Base-by-base conservation (phyloP, 148 eudicot species). In the Vaccinium myrtillus region DNA sequence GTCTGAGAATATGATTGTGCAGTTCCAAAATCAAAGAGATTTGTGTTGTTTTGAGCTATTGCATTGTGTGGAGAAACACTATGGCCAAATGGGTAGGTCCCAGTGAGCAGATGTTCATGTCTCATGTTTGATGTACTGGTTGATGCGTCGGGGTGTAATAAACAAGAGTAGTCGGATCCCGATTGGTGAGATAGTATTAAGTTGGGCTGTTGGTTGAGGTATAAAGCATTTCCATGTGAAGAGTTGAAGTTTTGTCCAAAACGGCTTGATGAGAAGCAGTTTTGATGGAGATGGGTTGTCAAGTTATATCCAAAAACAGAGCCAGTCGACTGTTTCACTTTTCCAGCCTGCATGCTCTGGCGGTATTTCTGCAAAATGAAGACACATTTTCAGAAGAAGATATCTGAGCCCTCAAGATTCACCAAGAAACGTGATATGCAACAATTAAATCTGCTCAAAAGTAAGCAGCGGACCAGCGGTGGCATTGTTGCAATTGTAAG, bases 361-460 rank as follows among this genome's bases (percentile, higher is more conserved):
- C 88, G 87, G 61, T 81, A 80, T 75, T 90, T 90, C 91, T 90
- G 90, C 81, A 87, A 49, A 56, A 81, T 85, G 30, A 15, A 48
- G 4, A 51, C 2, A 4, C 18, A 55, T 43, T 18, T 67, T 25
- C 25, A 83, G 36, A 25, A n/a, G 25, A 25, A 43, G 19, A 48
- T 9, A n/a, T 12, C 32, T n/a, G 27, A 27, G 3, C 3, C 25
- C 30, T 65, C 71, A 10, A 23, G 71, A 65, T 65, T 25, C 71
- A 65, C 32, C 0, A 65, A 23, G 71, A 65, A 65, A 23, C 70
- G 23, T 63, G 30, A 63, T 63, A n/a, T 23, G 39, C 14, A 67
- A 27, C 39, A 69, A 15, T 69, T 27, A 69, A 65, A 25, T 9
- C 71, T 65, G 32, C 0, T 65, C 32, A 65, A 65, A 65, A 65